Conservation (phyloP, 371 early-diverging fungal genomes). For the Batkoa obscura region DNA sequence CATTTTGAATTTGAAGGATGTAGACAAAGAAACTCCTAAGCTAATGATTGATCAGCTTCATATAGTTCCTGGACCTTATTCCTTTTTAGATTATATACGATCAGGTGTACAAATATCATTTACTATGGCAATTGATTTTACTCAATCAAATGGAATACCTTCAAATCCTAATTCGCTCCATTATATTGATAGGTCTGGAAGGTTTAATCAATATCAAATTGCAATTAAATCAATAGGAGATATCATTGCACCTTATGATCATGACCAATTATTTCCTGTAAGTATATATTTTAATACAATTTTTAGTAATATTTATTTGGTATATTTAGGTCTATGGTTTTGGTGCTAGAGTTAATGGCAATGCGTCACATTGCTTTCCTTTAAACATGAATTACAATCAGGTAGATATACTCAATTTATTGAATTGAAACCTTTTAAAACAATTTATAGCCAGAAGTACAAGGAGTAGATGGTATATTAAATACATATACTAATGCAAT, state of each 20-base stretch:
- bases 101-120: conserved; percentile 21
- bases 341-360: conserved; percentile 23
- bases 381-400: conserved; percentile 20
- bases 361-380: conserved; percentile 22
- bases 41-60: neutral
- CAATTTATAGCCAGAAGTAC: conserved; percentile 18
- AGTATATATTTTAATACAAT: neutral
- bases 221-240: conserved; percentile 23
- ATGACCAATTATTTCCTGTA: conserved; percentile 16
- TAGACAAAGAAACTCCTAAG: neutral
- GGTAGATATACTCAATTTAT: conserved; percentile 6
- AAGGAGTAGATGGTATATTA: conserved; percentile 24
- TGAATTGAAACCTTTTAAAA: neutral
- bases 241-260: conserved; percentile 18
- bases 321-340: conserved; percentile 20
- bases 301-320: conserved; percentile 7
- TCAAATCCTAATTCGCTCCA: conserved; percentile 20
- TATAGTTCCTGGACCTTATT: neutral
- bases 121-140: conserved; percentile 29
- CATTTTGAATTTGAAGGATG: neutral
- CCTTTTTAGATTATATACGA: conserved; percentile 27
- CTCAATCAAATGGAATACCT: conserved; percentile 25
- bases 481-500: conserved; percentile 17
- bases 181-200: conserved; percentile 11
- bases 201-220: conserved; percentile 20